These are phyloP conservation scores for Aspergillus sp. DNA, from an alignment of 2,329 filamentous ascomycete species.

Conservation along the genomic window DNA sequence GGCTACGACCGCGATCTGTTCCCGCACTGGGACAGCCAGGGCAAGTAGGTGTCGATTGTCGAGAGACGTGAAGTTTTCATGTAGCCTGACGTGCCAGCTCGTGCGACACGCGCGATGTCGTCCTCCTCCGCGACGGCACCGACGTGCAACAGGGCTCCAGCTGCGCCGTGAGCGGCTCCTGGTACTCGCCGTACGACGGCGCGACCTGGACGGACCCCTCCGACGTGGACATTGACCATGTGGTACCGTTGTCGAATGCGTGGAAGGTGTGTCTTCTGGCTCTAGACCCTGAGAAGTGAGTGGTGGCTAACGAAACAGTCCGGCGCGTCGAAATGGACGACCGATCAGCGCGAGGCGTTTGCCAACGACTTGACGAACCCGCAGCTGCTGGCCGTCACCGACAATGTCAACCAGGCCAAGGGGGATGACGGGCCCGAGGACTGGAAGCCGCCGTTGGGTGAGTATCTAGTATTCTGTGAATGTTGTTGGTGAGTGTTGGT, in stretches of 20 bases:
- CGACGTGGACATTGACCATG: constrained; percentile 79
- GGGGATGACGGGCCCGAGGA: constrained; percentile 70
- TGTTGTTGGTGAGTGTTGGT: too few relatives aligned
- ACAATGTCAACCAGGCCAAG: constrained; percentile 72
- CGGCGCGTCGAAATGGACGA: constrained; percentile 71
- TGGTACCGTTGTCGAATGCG: constrained; percentile 77
- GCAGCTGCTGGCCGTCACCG: constrained; percentile 77
- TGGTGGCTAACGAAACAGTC: too few relatives aligned
- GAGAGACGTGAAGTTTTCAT: not conserved
- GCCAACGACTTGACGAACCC: constrained; percentile 76
- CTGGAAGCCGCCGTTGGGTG: constrained; percentile 70
- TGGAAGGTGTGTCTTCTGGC: constrained; percentile 64
- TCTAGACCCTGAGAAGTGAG: too few relatives aligned
- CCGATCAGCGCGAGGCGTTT: constrained; percentile 63
- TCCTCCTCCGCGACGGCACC: constrained; percentile 71
- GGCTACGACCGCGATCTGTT: constrained; percentile 68
- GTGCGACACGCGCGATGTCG: constrained; percentile 72
- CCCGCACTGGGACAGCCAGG: constrained; percentile 64
- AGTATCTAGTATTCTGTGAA: constrained; percentile 15
- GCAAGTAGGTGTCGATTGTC: constrained; percentile 48
- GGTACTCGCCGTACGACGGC: constrained; percentile 73
- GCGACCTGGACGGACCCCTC: constrained; percentile 65
- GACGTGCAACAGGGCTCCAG: constrained; percentile 57
- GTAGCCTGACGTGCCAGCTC: constrained; percentile 38
- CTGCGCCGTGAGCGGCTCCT: constrained; percentile 66